Percentiles rank a stretch among this genome's conserved stretches.
Evolutionary conservation across 257 asterid genomes (phyloP).

Genomic region (Nicotiana paniculata): DNA sequence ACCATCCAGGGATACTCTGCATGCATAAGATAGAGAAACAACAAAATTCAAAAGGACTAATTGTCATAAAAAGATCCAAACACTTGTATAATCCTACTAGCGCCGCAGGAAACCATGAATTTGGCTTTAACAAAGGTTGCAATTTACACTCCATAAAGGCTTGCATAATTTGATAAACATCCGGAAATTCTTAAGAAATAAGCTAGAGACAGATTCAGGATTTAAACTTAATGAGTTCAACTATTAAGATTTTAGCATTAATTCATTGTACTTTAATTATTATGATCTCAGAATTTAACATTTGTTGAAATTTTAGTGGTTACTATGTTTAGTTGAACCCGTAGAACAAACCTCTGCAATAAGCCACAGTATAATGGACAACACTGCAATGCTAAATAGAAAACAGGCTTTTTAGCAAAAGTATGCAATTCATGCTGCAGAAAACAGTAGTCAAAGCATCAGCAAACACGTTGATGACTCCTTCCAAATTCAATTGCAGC

Average conservation of each 20-base stretch:
- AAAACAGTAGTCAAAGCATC: no score
- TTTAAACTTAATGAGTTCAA: neutral
- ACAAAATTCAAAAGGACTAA: neutral
- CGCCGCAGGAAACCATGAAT: neutral
- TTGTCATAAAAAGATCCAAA: neutral
- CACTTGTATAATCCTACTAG: neutral
- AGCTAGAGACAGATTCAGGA: neutral
- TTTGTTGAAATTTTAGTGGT: neutral
- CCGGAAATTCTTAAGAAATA: neutral
- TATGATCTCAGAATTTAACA: neutral
- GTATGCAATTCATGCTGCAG: no score
- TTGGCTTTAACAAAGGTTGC: neutral
- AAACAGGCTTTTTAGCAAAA: no score
- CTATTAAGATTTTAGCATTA: neutral
- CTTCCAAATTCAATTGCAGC: no score
- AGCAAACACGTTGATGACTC: no score
- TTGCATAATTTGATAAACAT: neutral
- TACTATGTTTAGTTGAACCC: neutral
- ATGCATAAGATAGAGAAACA: neutral
- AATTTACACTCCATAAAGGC: neutral
- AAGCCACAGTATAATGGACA: neutral
- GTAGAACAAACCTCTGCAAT: neutral
- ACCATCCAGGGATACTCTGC: constrained; percentile 77
- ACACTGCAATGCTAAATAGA: no score
- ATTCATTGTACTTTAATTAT: neutral